A percentile compares a stretch with the other conserved stretches of the same genome.
Evolutionary conservation across 1,284 basidiomycete genomes (phyloP).

Genomic region (Schizophyllum commune): DNA sequence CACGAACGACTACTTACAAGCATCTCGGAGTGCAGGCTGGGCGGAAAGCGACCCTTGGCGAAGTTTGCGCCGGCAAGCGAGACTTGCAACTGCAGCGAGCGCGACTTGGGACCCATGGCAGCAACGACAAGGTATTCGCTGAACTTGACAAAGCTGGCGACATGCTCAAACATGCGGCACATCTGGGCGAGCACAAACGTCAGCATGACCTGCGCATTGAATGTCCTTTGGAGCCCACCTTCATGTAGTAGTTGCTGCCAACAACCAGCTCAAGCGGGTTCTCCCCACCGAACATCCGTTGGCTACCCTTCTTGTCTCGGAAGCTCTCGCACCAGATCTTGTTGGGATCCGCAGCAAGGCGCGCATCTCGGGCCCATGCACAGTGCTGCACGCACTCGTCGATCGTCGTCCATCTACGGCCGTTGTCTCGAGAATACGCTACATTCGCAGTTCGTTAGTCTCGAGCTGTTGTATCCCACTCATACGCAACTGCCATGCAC

Average conservation of each 20-base stretch:
- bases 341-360: constrained; percentile 73
- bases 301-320: constrained; percentile 74
- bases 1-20: constrained; percentile 44
- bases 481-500: neutral
- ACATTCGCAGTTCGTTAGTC: too few relatives aligned
- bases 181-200: too few relatives aligned
- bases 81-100: constrained; percentile 77
- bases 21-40: constrained; percentile 81
- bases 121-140: constrained; percentile 94
- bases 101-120: constrained; percentile 58
- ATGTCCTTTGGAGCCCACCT: neutral
- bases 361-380: constrained; percentile 81
- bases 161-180: constrained; percentile 70
- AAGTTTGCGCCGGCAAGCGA: constrained; percentile 87
- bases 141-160: constrained; percentile 95
- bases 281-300: constrained; percentile 46
- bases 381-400: constrained; percentile 89
- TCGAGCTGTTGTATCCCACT: neutral
- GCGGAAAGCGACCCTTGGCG: constrained; percentile 84
- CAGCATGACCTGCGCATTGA: neutral
- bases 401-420: constrained; percentile 68
- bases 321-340: constrained; percentile 94
- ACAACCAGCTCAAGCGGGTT: constrained; percentile 78
- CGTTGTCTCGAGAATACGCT: constrained; percentile 71
- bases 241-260: constrained; percentile 67